Base-by-base conservation (phyloP, 306 rosid genomes). In the Vicia villosa region DNA sequence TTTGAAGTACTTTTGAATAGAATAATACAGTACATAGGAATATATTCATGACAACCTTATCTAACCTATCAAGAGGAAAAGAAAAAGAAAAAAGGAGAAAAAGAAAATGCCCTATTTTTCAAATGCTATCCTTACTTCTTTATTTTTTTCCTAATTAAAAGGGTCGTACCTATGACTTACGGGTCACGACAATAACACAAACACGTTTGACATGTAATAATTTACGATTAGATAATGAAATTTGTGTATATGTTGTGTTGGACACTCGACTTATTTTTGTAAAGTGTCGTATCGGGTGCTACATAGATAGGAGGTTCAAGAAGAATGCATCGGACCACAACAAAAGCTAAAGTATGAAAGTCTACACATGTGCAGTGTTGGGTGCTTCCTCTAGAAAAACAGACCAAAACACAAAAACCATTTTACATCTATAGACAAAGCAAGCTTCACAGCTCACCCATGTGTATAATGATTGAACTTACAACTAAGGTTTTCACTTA, bases 21-120 rank as follows among this genome's bases (percentile, higher is more conserved):
- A 34, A 34, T 34, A 34, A 34, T 34, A 74, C 65, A 73, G 47
- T 28, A 69, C 32, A 19, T 6, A 36, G 66, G 62, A 73, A 51
- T 78, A 69, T 63, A 37, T 73, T 68, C 72, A 70, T 36, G 78
- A 74, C 81, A 78, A 70, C 78, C 76, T 66, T 74, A 82, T 78
- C 83, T 72, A 80, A 66, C 76, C 68, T 66, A 71, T 20, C 63
- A 59, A 43, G 72, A 43, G 60, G 32, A 43, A 66, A 70, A 64
- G 63, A 38, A 15, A 41, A 68, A 21, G 32, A n/a, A 14, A n/a
- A 46, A 46, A 5, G 20, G 8, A 43, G 69, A 46, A 57, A 62
- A 77, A 74, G 41, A 78, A 68, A 82, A 54, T 3, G 34, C 78
- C 42, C 66, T 61, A 26, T 78, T 82, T 72, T 50, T 46, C 60